Evolutionary conservation across 2,329 filamentous ascomycete species (phyloP), one percentile per base, ranked within the genome.

Genomic region (Thielaviopsis euricoi): DNA sequence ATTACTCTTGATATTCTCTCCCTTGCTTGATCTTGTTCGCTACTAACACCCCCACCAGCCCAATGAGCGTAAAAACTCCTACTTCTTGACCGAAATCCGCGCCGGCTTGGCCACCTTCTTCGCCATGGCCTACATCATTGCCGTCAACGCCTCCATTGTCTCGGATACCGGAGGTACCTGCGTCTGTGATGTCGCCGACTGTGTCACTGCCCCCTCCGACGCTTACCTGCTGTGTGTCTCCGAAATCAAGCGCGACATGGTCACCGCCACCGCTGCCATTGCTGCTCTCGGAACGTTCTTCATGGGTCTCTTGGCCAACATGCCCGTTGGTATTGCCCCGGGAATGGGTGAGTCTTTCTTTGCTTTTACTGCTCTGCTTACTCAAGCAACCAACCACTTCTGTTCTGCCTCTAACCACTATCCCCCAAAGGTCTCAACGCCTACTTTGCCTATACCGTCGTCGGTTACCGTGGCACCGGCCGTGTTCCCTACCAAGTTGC

Each of bases 191-290:
- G 58, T 60, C 6, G 58, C 52, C 50, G 53, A 60, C 54, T 60
- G 58, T 50, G 50, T 54, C 7, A 56, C 58, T 22, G 54, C 58
- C 2, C 76, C 56, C 37, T 51, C 37, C 21, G 73, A 71, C 40
- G 62, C 67, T 2, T 89, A 89, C 64, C 67, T 76, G 61, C 70
- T 84, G n/a, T 89, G 86, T 67, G 70, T 74, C 62, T 69, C 75
- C 64, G 78, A 76, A 62, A 68, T 91, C 66, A 85, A 86, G 69
- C 81, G 87, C 33, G 89, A 95, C 66, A 72, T 90, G 46, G 85
- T 94, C 57, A 94, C 89, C 6, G 88, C 85, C 12, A 94, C 89
- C 4, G 87, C 89, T 51, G 88, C 88, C 57, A 90, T 93, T 63
- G 78, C 87, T 15, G 85, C 87, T 25, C 71, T 95, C 52, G 80